phyloP scores from a whole-genome alignment of 352 stramenopile genomes.

The Nothophytophthora sp. region DNA sequence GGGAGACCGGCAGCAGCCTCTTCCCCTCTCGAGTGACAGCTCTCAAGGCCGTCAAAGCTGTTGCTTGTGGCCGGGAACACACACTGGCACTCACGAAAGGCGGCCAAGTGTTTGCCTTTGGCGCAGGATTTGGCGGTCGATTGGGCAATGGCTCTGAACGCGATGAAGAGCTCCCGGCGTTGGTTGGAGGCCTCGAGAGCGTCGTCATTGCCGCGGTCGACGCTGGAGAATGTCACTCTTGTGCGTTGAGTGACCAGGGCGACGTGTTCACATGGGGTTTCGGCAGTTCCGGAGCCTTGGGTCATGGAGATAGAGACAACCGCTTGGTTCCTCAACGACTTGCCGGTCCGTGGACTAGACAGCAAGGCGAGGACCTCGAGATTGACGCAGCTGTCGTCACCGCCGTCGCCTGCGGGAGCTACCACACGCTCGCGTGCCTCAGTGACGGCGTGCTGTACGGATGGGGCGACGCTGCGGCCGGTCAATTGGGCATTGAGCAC shows the following conservation, averaged over 20 bases:
- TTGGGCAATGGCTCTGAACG: slow-evolving; percentile 66
- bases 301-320: slow-evolving; percentile 64
- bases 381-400: slow-evolving; percentile 17
- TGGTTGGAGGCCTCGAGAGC: slow-evolving; percentile 32
- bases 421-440: slow-evolving; percentile 69
- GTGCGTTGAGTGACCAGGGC: slow-evolving; percentile 56
- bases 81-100: slow-evolving; percentile 58
- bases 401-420: slow-evolving; percentile 68
- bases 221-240: slow-evolving; percentile 84
- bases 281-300: slow-evolving; percentile 78
- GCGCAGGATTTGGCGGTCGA: slow-evolving; percentile 74
- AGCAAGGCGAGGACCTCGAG: slow-evolving; percentile 5
- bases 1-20: slow-evolving; percentile 68
- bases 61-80: slow-evolving; percentile 85
- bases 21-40: slow-evolving; percentile 55
- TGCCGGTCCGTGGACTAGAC: slow-evolving; percentile 29
- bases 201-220: slow-evolving; percentile 52
- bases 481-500: slow-evolving; percentile 61
- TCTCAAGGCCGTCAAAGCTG: slow-evolving; percentile 45
- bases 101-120: slow-evolving; percentile 73
- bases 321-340: slow-evolving; percentile 42
- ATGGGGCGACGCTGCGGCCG: slow-evolving; percentile 76
- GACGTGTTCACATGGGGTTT: slow-evolving; percentile 89
- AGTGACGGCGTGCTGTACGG: slow-evolving; percentile 60
- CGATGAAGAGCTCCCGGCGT: slow-evolving; percentile 58